Conservation (phyloP, 768 basidiomycete species). For the Amanita thiersii region DNA sequence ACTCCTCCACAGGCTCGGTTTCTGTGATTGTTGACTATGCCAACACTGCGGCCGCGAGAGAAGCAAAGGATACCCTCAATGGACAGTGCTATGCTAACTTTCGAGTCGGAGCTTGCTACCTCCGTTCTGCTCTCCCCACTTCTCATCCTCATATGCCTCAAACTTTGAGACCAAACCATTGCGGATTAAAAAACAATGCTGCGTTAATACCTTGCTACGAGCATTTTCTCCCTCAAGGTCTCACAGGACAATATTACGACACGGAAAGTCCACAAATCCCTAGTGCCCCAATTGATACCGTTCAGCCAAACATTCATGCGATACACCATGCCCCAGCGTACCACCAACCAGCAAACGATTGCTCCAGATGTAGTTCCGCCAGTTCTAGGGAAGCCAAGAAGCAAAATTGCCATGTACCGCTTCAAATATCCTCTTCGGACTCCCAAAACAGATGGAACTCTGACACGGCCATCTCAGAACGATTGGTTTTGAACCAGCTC, state of each 20-base stretch:
- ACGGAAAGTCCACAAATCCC: background rate
- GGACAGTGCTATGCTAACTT: slow-evolving; percentile 54
- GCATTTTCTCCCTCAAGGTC: slow-evolving; percentile 1
- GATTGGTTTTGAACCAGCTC: slow-evolving; percentile 2
- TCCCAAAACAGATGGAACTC: slow-evolving; percentile 4
- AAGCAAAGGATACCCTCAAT: slow-evolving; percentile 55
- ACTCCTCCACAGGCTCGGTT: slow-evolving; percentile 29
- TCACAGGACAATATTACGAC: slow-evolving; percentile 1
- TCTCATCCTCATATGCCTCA: background rate
- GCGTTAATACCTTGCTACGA: background rate
- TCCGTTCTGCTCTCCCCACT: slow-evolving; percentile 1
- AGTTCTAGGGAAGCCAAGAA: slow-evolving; percentile 6
- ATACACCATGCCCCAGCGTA: background rate
- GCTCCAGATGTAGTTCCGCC: slow-evolving; percentile 1
- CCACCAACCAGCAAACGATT: background rate
- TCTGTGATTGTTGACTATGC: slow-evolving; percentile 62
- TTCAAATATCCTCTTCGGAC: no score
- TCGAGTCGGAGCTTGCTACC: slow-evolving; percentile 19
- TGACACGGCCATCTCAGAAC: background rate
- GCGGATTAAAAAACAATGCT: background rate
- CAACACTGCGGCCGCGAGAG: slow-evolving; percentile 43
- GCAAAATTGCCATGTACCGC: no score
- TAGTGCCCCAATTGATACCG: background rate
- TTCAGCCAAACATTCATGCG: slow-evolving; percentile 1
- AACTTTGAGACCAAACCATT: background rate